phyloP scores from a whole-genome alignment of 2,329 filamentous ascomycete species.

The Paecilomyces sp. region DNA sequence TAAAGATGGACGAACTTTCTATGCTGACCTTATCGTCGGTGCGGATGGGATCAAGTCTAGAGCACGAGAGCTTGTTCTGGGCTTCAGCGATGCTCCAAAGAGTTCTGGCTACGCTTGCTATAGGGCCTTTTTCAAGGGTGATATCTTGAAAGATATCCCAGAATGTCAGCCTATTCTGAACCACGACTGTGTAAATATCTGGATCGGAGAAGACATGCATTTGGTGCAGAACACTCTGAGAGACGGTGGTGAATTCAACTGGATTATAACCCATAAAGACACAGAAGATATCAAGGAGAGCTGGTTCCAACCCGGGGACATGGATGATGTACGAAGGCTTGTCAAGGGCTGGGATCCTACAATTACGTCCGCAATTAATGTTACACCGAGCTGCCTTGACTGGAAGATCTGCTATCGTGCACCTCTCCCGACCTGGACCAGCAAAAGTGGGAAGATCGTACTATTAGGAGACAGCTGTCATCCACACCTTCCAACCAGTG shows the following conservation, averaged over 20 bases:
- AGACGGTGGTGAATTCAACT: slow-evolving; percentile 44
- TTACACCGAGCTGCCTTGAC: slow-evolving; percentile 10
- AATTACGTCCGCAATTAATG: slow-evolving; percentile 15
- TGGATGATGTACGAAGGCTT: slow-evolving; percentile 5
- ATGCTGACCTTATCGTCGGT: slow-evolving; percentile 13
- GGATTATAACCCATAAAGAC: slow-evolving; percentile 48
- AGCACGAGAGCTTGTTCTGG: slow-evolving; percentile 9
- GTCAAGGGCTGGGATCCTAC: slow-evolving; percentile 9
- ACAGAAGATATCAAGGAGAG: slow-evolving; percentile 8
- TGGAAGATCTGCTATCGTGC: slow-evolving; percentile 8
- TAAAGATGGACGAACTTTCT: slow-evolving; percentile 4
- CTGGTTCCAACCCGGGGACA: slow-evolving; percentile 6
- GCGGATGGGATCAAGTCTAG: slow-evolving; percentile 15
- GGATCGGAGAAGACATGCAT: slow-evolving; percentile 35
- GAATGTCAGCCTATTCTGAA: slow-evolving; percentile 38
- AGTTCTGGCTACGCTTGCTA: slow-evolving; percentile 5
- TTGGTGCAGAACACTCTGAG: slow-evolving; percentile 46
- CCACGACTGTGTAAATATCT: slow-evolving; percentile 43
- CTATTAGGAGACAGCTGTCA: neutral
- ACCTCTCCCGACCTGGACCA: neutral
- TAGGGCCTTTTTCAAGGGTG: slow-evolving; percentile 5
- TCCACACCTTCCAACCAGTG: neutral
- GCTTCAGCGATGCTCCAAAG: slow-evolving; percentile 4
- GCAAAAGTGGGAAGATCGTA: neutral
- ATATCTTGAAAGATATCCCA: slow-evolving; percentile 4